Percentiles rank a stretch among this genome's conserved stretches.
Evolutionary conservation across 108 stramenopile species (phyloP).

Genomic region (Conticribra weissflogii): DNA sequence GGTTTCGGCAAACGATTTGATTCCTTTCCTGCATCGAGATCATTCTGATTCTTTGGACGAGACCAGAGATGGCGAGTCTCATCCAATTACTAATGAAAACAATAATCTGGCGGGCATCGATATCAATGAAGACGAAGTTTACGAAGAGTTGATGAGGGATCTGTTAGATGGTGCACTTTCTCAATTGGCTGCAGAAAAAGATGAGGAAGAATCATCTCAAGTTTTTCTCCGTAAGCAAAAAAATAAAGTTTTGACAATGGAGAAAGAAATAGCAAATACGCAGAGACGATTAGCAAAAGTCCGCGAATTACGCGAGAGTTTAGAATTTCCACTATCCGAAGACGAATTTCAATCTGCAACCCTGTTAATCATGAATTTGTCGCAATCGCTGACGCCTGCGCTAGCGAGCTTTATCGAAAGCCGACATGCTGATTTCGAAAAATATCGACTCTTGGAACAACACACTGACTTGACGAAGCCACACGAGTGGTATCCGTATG

Average conservation of each 20-base stretch:
- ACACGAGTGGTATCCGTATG: conserved; percentile 75
- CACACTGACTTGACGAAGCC: conserved; percentile 80
- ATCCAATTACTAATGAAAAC: too few relatives aligned
- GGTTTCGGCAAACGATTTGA: too few relatives aligned
- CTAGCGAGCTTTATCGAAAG: conserved; percentile 56
- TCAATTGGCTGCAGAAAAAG: background rate
- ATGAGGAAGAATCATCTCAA: background rate
- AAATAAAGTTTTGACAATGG: conserved; percentile 20
- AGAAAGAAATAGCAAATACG: conserved; percentile 1
- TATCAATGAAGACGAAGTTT: too few relatives aligned
- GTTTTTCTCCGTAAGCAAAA: conserved; percentile 11
- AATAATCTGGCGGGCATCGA: too few relatives aligned
- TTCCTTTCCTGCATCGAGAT: too few relatives aligned
- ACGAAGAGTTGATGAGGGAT: conserved; percentile 1
- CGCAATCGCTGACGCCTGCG: conserved; percentile 34
- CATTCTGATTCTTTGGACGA: too few relatives aligned
- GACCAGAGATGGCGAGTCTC: too few relatives aligned
- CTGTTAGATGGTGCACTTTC: conserved; percentile 1
- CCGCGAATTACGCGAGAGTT: conserved; percentile 1
- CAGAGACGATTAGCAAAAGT: conserved; percentile 1
- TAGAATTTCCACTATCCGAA: conserved; percentile 29
- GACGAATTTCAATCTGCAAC: conserved; percentile 46
- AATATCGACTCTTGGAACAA: conserved; percentile 59
- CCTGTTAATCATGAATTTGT: conserved; percentile 17
- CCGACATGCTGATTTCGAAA: conserved; percentile 56